Evolutionary conservation across 192 early-diverging fungal genomes (phyloP), one percentile per base, ranked within the genome.

Genomic region (Backusella sp.): DNA sequence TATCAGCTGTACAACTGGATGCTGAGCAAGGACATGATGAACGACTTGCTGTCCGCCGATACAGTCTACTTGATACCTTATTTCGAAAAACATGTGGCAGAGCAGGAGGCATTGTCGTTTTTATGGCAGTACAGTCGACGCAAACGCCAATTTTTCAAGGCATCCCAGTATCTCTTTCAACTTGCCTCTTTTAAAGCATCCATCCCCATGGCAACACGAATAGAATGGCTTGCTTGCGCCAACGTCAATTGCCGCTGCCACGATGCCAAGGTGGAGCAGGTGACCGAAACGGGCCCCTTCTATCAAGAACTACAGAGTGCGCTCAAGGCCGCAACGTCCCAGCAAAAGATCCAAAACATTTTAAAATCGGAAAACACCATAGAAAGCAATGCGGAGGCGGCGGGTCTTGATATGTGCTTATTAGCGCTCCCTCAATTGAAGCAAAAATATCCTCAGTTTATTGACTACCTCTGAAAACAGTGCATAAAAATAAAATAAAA

Each of bases 1-100:
- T 81, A 69, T 42, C 42, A 72, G 19, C 46, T 81, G 35, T 81
- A 81, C 42, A 42, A 77, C n/a, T 81, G 79, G 79, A 70, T 73
- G 19, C 11, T 73, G 3, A 32, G 36, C 34, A 72, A 72, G 8
- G 35, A 65, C 12, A 68, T 77, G 73, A 35, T 28, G 11, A 26
- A 65, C 21, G 80, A 81, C 14, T 32, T 81, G 3, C 52, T 77
- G 3, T 32, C 66, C 6, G 67, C 71, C 0, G 35, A 81, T 9
- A 42, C 80, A 49, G 42, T 30, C 5, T 73, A 65, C 39, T 62
- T 81, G 17, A 56, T 75, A 32, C 76, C 76, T 17, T 81, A 59
- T 52, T 68, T 81, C 19, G 56, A 73, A 53, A 59, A 73, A 23
- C 65, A 77, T 59, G 68, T 77, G 1, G 21, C 56, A 42, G 34